Base-by-base conservation (phyloP, 371 early-diverging fungal genomes). In the Mucor plumbeus region DNA sequence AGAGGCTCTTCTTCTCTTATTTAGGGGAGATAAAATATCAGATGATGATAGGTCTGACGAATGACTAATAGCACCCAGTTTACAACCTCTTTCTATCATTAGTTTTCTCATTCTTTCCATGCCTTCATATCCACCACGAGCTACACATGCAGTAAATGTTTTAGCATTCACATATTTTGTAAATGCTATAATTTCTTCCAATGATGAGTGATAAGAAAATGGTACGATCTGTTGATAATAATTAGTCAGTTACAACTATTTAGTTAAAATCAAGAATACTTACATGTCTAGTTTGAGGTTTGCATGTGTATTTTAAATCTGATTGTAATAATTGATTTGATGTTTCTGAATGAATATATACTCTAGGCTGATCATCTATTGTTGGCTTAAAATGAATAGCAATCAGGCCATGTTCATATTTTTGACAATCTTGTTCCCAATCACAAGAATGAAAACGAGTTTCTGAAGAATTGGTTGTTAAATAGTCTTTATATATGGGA, bases 391-490 rank as follows among this genome's bases (percentile, higher is more conserved):
- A 53, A 26, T 53, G 53, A 31, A 53, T 53, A 5, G 31, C 21
- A 31, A 53, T 13, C 31, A 53, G 14, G 6, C 53, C 53, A 4
- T 53, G 53, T 34, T 43, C 53, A 21, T 56, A 47, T 0, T 6
- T 13, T 7, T 5, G 5, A 48, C 71, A 70, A n/a, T 55, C 13
- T 11, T 41, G 40, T 1, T 53, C 38, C 70, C 71, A 65, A 14
- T 57, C 35, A 26, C 71, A 74, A 5, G 75, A 74, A 61, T 74
- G 75, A 34, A 74, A 74, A 1, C 71, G 68, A 19, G 71, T 65
- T 8, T 17, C 17, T 3, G 15, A 41, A 14, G 62, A 17, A 34
- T 65, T 59, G 5, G 70, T 69, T 19, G 75, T 71, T 38, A 74
- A 50, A 7, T 64, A 38, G 7, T 53, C 36, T 4, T 21, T 38